These are phyloP conservation scores for Pseudoneurospora amorphoporcata DNA, from an alignment of 495 filamentous ascomycete species.

Conservation along the genomic window DNA sequence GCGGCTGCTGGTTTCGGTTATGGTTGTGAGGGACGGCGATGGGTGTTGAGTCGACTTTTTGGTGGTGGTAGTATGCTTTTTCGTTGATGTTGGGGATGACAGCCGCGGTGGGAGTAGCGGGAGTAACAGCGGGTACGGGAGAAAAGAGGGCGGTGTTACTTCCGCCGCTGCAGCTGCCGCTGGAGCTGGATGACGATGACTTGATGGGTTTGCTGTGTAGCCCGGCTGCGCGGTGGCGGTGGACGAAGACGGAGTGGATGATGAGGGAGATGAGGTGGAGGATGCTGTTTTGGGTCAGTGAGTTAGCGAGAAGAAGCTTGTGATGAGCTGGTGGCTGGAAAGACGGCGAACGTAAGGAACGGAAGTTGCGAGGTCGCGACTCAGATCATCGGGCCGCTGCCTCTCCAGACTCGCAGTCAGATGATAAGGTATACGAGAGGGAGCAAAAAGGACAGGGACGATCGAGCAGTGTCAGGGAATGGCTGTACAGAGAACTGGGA, in stretches of 20 bases:
- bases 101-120: background rate
- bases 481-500: no score
- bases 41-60: background rate
- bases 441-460: background rate
- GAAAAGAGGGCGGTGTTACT: background rate
- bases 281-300: conserved; percentile 16
- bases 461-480: background rate
- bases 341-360: no score
- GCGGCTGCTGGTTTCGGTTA: background rate
- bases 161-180: background rate
- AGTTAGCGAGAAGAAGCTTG: background rate
- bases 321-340: no score
- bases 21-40: background rate
- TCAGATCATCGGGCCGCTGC: no score
- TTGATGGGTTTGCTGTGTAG: conserved; percentile 25
- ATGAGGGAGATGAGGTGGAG: conserved; percentile 30
- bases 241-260: conserved; percentile 28
- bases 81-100: background rate
- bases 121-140: background rate
- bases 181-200: background rate
- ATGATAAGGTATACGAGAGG: no score
- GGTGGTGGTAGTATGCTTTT: background rate
- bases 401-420: no score
- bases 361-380: no score
- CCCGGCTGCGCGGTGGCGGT: conserved; percentile 36